A percentile compares a stretch with the other conserved stretches of the same genome.
These are phyloP conservation scores for Fusarium nanum DNA, from an alignment of 2,329 filamentous ascomycete genomes.

Conservation along the genomic window DNA sequence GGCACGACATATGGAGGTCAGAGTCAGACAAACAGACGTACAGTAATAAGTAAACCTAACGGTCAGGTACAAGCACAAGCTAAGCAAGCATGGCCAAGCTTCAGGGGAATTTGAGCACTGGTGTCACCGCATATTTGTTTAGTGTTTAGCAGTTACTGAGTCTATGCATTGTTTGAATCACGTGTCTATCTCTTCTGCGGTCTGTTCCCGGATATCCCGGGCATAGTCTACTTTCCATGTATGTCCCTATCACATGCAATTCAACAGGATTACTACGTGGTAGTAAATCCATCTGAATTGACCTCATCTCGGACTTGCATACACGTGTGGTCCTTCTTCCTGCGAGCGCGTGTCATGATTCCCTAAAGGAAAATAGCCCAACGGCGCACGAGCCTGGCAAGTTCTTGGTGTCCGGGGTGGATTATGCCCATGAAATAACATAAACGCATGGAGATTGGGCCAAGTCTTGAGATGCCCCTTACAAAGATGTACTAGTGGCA, in stretches of 20 bases:
- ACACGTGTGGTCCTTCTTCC: slow-evolving; percentile 16
- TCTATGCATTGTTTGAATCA: slow-evolving; percentile 25
- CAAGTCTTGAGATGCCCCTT: slow-evolving; percentile 34
- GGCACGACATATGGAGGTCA: slow-evolving; percentile 7
- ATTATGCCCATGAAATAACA: slow-evolving; percentile 23
- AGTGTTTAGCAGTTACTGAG: background rate
- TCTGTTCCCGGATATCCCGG: slow-evolving; percentile 26
- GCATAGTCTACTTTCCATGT: background rate
- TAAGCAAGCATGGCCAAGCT: slow-evolving; percentile 6
- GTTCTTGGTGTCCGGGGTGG: slow-evolving; percentile 31
- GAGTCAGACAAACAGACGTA: slow-evolving; percentile 9
- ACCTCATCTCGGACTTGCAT: slow-evolving; percentile 38
- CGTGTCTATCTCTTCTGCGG: slow-evolving; percentile 26
- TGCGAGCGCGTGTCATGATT: slow-evolving; percentile 27
- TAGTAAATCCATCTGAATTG: slow-evolving; percentile 19
- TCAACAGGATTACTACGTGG: slow-evolving; percentile 29
- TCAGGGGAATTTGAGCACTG: slow-evolving; percentile 8
- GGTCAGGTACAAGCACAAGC: slow-evolving; percentile 23
- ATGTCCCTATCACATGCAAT: slow-evolving; percentile 51
- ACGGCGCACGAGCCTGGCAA: slow-evolving; percentile 26
- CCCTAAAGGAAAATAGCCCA: slow-evolving; percentile 9
- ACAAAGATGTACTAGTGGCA: slow-evolving; percentile 39
- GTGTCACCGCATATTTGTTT: slow-evolving; percentile 12
- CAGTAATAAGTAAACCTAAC: slow-evolving; percentile 18
- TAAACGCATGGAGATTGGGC: slow-evolving; percentile 36